A percentile compares a stretch with the other conserved stretches of the same genome.
Evolutionary conservation across 257 asterid species (phyloP).

Genomic region (Thymus quinquecostatus): DNA sequence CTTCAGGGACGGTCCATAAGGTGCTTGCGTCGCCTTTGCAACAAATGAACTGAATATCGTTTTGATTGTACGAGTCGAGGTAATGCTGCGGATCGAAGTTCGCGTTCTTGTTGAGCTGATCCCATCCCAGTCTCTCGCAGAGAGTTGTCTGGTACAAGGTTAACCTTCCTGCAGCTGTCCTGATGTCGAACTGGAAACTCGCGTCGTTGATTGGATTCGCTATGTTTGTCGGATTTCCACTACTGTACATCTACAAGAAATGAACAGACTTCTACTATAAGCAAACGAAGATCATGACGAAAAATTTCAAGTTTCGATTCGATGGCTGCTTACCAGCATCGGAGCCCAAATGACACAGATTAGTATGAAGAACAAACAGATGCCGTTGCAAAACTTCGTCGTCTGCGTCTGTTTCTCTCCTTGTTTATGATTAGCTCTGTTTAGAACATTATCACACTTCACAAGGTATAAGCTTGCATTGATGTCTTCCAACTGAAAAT

Average conservation of each 20-base stretch:
- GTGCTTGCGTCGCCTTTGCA: slow-evolving; percentile 85
- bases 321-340: slow-evolving; percentile 71
- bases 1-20: slow-evolving; percentile 80
- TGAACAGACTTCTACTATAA: neutral
- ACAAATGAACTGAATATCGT: slow-evolving; percentile 85
- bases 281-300: neutral
- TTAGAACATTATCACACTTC: slow-evolving; percentile 82
- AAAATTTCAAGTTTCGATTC: neutral
- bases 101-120: slow-evolving; percentile 40
- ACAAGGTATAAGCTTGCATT: slow-evolving; percentile 95
- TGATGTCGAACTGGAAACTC: slow-evolving; percentile 82
- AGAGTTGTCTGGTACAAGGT: slow-evolving; percentile 85
- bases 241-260: slow-evolving; percentile 81
- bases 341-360: slow-evolving; percentile 99
- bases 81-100: slow-evolving; percentile 70
- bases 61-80: slow-evolving; percentile 65
- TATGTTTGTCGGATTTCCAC: slow-evolving; percentile 95
- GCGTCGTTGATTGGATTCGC: slow-evolving; percentile 95
- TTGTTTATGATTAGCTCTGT: slow-evolving; percentile 80
- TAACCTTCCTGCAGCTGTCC: slow-evolving; percentile 76
- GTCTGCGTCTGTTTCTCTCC: slow-evolving; percentile 85
- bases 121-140: slow-evolving; percentile 80
- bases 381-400: slow-evolving; percentile 92
- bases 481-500: slow-evolving; percentile 86
- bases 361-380: slow-evolving; percentile 79